Percentiles rank a stretch among this genome's conserved stretches.
Conservation (phyloP, 805 yeast species). For the Wickerhamomyces chambardii region DNA sequence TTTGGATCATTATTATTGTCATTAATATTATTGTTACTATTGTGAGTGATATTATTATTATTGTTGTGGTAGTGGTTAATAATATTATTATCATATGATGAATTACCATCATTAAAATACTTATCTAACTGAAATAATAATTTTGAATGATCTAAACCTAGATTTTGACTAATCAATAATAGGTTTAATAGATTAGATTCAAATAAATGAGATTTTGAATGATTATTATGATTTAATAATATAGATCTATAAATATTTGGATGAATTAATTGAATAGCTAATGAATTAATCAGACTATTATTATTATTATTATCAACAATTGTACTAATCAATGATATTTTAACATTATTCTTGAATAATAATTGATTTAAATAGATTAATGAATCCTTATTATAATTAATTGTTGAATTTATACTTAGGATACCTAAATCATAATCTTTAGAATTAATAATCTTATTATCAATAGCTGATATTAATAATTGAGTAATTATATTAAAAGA, state of each 20-base stretch:
- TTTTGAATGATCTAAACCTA: slow-evolving; percentile 36
- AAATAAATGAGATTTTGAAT: slow-evolving; percentile 24
- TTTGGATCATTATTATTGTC: slow-evolving; percentile 1
- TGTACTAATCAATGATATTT: slow-evolving; percentile 41
- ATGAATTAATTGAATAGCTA: slow-evolving; percentile 43
- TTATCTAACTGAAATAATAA: slow-evolving; percentile 36
- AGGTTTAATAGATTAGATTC: slow-evolving; percentile 33
- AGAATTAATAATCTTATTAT: no score
- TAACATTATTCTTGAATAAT: slow-evolving; percentile 30
- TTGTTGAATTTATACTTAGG: no score
- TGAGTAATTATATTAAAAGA: no score
- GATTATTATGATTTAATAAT: slow-evolving; percentile 38
- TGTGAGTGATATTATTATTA: no score
- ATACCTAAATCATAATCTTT: no score
- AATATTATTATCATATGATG: not conserved
- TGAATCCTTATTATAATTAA: no score
- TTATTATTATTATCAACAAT: no score
- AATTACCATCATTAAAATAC: slow-evolving; percentile 12
- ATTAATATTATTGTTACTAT: no score
- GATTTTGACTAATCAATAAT: slow-evolving; percentile 38
- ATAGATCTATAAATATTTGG: slow-evolving; percentile 49
- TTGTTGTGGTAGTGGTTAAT: no score
- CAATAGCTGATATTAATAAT: no score
- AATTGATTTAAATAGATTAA: slow-evolving; percentile 9
- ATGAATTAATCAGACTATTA: slow-evolving; percentile 40